Evolutionary conservation across 345 rosid species (phyloP), one percentile per base, ranked within the genome.

Genomic region (Luvunga scandens): DNA sequence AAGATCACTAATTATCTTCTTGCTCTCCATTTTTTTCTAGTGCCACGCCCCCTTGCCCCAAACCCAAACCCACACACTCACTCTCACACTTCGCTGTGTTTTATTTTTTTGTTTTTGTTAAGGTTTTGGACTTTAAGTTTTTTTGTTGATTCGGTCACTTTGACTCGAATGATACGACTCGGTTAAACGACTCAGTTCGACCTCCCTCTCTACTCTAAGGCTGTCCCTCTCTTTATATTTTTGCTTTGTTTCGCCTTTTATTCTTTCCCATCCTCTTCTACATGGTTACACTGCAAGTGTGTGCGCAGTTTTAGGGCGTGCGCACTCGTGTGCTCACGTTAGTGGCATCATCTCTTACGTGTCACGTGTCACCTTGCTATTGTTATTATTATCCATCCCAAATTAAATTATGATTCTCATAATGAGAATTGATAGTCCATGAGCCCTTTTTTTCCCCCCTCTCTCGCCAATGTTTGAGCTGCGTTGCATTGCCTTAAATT

Each of bases 11-110:
- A 85, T 86, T 81, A 82, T 86, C 95, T 85, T 78, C 75, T 85
- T 73, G 77, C 84, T 87, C 91, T 84, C 97, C 98, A 94, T 94
- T 73, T 86, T 90, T 91, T 79, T 88, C 92, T 91, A 89, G 83
- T 91, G 83, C 90, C 90, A 93, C 91, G 81, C 93, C 93, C 71
- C 66, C 80, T 67, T 27, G 53, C 73, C 80, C 55, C 48, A 30
- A 18, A 66, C 72, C 81, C 81, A 72, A 48, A 77, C 81, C 61
- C 50, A 60, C 77, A 74, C 63, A 75, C 19, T 45, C 50, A 53
- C 57, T 53, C 57, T 4, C 75, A 72, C 82, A 81, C 79, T 75
- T 73, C 86, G 78, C 78, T 75, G 78, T 75, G 78, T 75, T 45
- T 75, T 75, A 42, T 4, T 18, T 50, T 42, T 75, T 75, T 64